phyloP scores from a whole-genome alignment of 148 eudicot species.

The Arbutus unedo region DNA sequence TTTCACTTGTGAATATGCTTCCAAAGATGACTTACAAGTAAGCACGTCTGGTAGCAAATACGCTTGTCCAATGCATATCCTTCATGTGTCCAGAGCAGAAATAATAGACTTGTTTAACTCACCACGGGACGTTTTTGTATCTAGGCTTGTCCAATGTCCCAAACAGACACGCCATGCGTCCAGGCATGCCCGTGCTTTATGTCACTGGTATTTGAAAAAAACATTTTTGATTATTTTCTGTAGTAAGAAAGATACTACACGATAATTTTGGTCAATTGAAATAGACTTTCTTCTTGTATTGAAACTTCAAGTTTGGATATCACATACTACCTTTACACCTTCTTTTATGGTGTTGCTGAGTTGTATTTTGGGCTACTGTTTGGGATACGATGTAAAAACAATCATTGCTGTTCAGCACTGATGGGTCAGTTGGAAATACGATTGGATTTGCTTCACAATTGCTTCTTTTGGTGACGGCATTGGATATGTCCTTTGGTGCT shows the following conservation, averaged over 20 bases:
- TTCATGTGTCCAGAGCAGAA: too few species aligned
- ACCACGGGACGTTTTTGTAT: background rate
- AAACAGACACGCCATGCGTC: background rate
- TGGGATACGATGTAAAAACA: constrained; percentile 12
- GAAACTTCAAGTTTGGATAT: background rate
- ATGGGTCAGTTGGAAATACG: constrained; percentile 36
- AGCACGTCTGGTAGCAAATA: background rate
- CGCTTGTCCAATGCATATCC: too few species aligned
- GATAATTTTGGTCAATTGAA: background rate
- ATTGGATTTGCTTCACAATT: constrained; percentile 93
- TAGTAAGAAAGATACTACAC: background rate
- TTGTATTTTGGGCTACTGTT: background rate
- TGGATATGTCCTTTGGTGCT: constrained; percentile 68
- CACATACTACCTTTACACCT: background rate
- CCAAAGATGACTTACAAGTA: background rate
- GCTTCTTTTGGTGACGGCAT: constrained; percentile 64
- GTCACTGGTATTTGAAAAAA: background rate
- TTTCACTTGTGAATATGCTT: background rate
- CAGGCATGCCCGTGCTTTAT: background rate
- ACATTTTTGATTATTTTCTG: background rate
- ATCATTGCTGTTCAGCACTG: constrained; percentile 34
- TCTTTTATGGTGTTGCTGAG: constrained; percentile 10
- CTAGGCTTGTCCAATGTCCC: background rate
- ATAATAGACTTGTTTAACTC: background rate
- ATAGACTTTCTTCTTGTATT: background rate